These are phyloP conservation scores for Candolleomyces eurysporus DNA, from an alignment of 768 basidiomycete species.

Conservation along the genomic window DNA sequence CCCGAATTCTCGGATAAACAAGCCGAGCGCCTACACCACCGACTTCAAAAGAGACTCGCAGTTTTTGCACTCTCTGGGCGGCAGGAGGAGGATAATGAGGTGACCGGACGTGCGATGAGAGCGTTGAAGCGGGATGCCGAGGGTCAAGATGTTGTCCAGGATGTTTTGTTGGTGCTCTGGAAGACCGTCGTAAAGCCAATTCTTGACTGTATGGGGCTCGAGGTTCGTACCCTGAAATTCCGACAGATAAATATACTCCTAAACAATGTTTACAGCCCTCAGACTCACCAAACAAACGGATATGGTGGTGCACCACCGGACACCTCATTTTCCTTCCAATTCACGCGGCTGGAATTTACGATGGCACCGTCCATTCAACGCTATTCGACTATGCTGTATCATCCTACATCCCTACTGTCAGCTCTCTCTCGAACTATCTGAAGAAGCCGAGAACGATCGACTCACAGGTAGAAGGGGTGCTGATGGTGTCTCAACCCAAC, in stretches of 20 bases:
- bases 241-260: not conserved
- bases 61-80: not conserved
- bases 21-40: not conserved
- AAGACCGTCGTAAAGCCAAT: no score
- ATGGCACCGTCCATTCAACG: not conserved
- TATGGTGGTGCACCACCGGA: conserved; percentile 31
- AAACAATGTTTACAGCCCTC: not conserved
- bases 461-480: not conserved
- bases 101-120: conserved; percentile 3
- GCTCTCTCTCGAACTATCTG: not conserved
- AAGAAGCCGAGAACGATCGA: not conserved
- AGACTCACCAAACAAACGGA: conserved; percentile 9
- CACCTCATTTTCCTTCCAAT: conserved; percentile 27
- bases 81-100: not conserved
- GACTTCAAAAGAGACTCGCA: not conserved
- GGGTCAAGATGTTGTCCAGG: no score
- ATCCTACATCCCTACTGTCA: conserved; percentile 16
- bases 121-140: no score
- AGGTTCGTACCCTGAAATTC: conserved; percentile 5
- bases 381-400: conserved; percentile 16
- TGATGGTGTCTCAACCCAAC: conserved; percentile 4
- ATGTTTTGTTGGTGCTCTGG: no score
- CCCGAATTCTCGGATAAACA: not conserved
- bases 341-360: conserved; percentile 30
- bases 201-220: no score